Evolutionary conservation across 1,284 basidiomycete genomes (phyloP), one percentile per base, ranked within the genome.

Genomic region (Trametes polyzona): DNA sequence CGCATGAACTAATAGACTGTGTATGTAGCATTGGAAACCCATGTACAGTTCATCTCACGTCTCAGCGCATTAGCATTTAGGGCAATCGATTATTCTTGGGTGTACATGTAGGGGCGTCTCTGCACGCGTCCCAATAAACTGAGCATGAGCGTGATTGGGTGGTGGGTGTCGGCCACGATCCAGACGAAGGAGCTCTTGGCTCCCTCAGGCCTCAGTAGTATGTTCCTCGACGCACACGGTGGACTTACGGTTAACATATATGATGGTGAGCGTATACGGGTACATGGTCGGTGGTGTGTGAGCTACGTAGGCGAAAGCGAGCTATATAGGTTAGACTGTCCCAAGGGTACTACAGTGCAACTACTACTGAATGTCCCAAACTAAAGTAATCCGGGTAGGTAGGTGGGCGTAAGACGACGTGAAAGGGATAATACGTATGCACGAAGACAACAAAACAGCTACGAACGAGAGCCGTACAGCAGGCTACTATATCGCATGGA

Each of bases 321-420:
- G 67, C 63, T 58, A 51, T 57, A 59, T 63, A 64, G 50, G 56
- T 49, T 63, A 63, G 55, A 35, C 40, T 61, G 61, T 65, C 59
- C 63, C 55, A 61, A 19, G 19, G 33, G 55, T 62, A n/a, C 56
- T 65, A 62, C 61, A 62, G 48, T 52, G 58, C 52, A 48, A 58
- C 44, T 40, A 59, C 30, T 33, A 59, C 52, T 51, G 58, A 48
- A 32, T 59, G 58, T 64, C 60, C 62, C 55, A 59, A 50, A 48
- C 44, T 53, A 57, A 56, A 44, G 44, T 55, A 55, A 42, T 39
- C 46, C 53, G n/a, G 32, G 46, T 40, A n/a, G n/a, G 32, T 42
- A 50, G n/a, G n/a, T n/a, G n/a, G n/a, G n/a, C n/a, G n/a, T n/a
- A 52, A 36, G 19, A 16, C 14, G 32, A 49, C 17, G n/a, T 16